A percentile compares a stretch with the other conserved stretches of the same genome.
Evolutionary conservation across 139 green algal genomes (phyloP).

Genomic region (Auxenochlorella pyrenoidosa): DNA sequence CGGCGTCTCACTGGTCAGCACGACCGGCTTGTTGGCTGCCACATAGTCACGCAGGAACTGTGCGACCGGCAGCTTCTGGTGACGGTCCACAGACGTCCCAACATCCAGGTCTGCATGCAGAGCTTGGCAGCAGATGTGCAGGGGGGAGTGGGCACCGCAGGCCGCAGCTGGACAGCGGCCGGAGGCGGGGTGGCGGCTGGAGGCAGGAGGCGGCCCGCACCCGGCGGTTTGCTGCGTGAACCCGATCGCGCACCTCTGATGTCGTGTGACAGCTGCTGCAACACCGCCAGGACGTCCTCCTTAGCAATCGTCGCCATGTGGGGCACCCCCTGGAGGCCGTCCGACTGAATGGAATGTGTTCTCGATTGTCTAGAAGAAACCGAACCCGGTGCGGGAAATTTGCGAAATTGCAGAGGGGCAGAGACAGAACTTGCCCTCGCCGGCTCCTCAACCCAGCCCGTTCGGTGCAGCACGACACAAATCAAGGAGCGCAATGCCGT

Average conservation of each 20-base stretch:
- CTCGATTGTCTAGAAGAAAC: too few relatives aligned
- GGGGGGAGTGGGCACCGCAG: not conserved
- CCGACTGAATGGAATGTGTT: too few relatives aligned
- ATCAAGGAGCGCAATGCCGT: too few relatives aligned
- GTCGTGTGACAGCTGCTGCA: slow-evolving; percentile 28
- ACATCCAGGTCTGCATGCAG: slow-evolving; percentile 44
- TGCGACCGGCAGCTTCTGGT: slow-evolving; percentile 11
- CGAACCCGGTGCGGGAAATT: too few relatives aligned
- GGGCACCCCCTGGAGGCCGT: too few relatives aligned
- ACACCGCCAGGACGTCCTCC: not conserved
- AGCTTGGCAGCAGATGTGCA: not conserved
- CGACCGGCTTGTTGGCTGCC: slow-evolving; percentile 34
- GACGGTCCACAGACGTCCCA: slow-evolving; percentile 15
- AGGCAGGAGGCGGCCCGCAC: not conserved
- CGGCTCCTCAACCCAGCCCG: too few relatives aligned
- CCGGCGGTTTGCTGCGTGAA: not conserved
- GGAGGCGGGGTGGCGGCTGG: not conserved
- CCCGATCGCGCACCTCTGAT: not conserved
- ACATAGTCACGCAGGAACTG: slow-evolving; percentile 49
- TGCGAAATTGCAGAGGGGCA: too few relatives aligned
- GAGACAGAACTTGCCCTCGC: too few relatives aligned
- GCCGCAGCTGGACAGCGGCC: too few relatives aligned
- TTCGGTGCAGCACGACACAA: too few relatives aligned
- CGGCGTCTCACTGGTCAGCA: slow-evolving; percentile 35
- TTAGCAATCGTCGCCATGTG: not conserved